Conservation (phyloP, 2,329 filamentous ascomycete genomes). For the Monosporascus sp. region DNA sequence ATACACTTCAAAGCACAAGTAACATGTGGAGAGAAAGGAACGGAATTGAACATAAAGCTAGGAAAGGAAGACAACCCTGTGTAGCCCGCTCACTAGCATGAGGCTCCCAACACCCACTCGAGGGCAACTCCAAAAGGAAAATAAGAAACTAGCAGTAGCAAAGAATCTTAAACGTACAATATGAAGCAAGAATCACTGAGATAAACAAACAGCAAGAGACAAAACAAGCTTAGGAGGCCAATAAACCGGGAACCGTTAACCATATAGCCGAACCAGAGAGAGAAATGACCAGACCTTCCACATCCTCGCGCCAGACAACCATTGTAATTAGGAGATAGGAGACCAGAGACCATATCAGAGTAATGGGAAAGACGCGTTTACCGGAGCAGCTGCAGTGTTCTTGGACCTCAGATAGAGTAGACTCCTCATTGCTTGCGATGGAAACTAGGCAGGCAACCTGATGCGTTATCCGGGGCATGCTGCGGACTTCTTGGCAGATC, state of each 20-base stretch:
- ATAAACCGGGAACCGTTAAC: no score
- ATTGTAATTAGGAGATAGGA: neutral
- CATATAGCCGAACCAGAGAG: no score
- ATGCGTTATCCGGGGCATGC: neutral
- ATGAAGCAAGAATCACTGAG: neutral
- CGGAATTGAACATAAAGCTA: no score
- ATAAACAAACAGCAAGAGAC: no score
- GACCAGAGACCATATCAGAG: neutral
- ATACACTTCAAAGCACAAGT: no score
- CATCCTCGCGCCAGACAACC: neutral
- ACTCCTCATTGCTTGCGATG: no score
- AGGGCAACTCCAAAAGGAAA: neutral
- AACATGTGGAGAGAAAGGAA: no score
- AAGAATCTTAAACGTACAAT: no score
- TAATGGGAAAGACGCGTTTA: neutral
- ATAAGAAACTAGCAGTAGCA: neutral
- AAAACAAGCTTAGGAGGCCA: no score
- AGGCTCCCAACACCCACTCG: conserved; percentile 3
- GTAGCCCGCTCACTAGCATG: conserved; percentile 2
- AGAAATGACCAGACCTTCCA: no score
- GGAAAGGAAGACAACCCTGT: neutral
- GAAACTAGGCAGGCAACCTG: neutral
- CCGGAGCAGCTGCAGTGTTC: conserved; percentile 9
- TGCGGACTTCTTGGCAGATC: neutral
- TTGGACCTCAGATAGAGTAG: neutral